Evolutionary conservation across 2,329 filamentous ascomycete species (phyloP), one percentile per base, ranked within the genome.

Genomic region (Colletotrichum abscissum): DNA sequence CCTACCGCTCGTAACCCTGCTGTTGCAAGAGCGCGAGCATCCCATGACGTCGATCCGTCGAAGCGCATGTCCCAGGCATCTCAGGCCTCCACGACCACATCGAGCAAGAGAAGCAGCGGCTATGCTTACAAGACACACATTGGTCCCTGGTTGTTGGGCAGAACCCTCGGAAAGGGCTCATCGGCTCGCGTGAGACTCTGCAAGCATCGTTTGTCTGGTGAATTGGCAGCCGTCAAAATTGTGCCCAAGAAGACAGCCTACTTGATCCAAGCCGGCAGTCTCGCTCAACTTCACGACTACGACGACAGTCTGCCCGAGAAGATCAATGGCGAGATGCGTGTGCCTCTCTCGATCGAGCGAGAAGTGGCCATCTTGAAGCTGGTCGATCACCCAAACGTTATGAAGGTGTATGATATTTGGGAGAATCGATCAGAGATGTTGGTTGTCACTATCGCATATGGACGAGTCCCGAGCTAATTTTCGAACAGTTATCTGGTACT

Each of bases 331-430:
- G 88, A 92, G 72, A 90, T 92, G 76, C 89, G 90, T 67, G 95
- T 97, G 80, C 96, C 96, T 1, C 91, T 96, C 78, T 94, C 95
- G 1, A 93, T 99, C 74, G 96, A 98, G 83, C 90, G 97, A 67
- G 97, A 99, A 81, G 95, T 99, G 54, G 95, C 96, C 38, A 97
- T 99, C 78, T 95, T 99, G 89, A 98, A 98, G 84, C 89, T 98
- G 71, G 94, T 98, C 74, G 93, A 98, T 79, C 97, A 99, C 83
- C 94, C 93, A 6, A 97, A 98, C 81, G 96, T 98, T 78, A 95
- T 98, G 82, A 94, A 94, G 77, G 86, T 99, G 11, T 97, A 96
- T 80, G 97, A 99, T 83, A 96, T 99, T 35, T 99, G 96, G 96
- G 97, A 99, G 84, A 98, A 98, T 80, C 90, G 94, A 26, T 94